Conservation (phyloP, 371 early-diverging fungal species). For the Syncephalastrum contaminatum region DNA sequence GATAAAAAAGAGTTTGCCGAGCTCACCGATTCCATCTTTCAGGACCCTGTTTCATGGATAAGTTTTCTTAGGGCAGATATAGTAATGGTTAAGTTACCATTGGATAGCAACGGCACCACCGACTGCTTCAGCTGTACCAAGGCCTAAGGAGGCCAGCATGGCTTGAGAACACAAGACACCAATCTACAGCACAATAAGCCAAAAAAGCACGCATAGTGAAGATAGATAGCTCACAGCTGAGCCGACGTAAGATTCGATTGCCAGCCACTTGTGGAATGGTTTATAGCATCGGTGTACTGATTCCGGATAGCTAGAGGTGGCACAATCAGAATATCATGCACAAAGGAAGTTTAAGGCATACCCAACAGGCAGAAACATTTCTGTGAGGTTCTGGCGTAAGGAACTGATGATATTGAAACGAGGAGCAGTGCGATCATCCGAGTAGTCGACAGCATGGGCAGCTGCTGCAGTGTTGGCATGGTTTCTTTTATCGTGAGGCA, state of each 20-base stretch:
- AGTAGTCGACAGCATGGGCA: constrained; percentile 12
- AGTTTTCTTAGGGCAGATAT: not conserved
- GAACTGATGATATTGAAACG: constrained; percentile 17
- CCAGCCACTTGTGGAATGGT: constrained; percentile 62
- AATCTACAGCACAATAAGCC: constrained; percentile 32
- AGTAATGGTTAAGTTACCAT: constrained; percentile 37
- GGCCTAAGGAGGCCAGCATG: constrained; percentile 66
- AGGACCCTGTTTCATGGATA: constrained; percentile 41
- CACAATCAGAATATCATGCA: constrained; percentile 3
- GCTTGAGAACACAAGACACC: constrained; percentile 72
- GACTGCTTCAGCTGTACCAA: constrained; percentile 54
- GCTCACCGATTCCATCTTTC: constrained; percentile 71
- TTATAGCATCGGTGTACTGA: constrained; percentile 56
- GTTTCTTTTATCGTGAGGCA: constrained; percentile 15
- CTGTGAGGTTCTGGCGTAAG: constrained; percentile 47
- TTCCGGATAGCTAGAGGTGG: constrained; percentile 41
- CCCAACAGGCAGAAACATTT: constrained; percentile 68
- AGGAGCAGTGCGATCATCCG: constrained; percentile 2
- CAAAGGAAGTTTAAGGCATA: constrained; percentile 16
- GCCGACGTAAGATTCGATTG: constrained; percentile 67
- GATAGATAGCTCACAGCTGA: constrained; percentile 44
- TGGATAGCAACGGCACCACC: constrained; percentile 73
- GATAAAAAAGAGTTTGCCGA: constrained; percentile 76
- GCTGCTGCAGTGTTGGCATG: constrained; percentile 10
- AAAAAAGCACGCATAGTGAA: constrained; percentile 1